These are phyloP conservation scores for Suillus decipiens DNA, from an alignment of 768 basidiomycete genomes.

Conservation along the genomic window DNA sequence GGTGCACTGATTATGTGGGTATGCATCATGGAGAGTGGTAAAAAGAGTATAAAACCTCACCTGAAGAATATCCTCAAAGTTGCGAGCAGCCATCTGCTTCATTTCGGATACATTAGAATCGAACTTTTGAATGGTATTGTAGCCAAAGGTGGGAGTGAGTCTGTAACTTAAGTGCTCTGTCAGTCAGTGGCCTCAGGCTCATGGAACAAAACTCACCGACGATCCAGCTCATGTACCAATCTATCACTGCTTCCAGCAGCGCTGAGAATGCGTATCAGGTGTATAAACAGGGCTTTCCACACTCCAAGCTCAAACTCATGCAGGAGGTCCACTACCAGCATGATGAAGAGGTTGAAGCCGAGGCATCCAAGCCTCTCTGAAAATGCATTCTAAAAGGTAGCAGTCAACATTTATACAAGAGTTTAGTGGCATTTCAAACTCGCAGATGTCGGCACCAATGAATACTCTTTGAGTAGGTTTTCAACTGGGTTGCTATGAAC, in stretches of 20 bases:
- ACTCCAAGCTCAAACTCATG: constrained; percentile 35
- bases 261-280: constrained; percentile 29
- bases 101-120: no score
- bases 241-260: neutral
- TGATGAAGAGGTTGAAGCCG: constrained; percentile 23
- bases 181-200: no score
- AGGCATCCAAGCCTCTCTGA: constrained; percentile 14
- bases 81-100: no score
- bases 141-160: constrained; percentile 28
- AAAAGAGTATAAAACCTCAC: no score
- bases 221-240: constrained; percentile 18
- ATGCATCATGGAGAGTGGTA: no score
- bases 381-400: constrained; percentile 32
- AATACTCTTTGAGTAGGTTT: constrained; percentile 14
- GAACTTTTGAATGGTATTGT: no score
- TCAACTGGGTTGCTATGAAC: constrained; percentile 17
- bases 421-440: neutral
- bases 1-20: constrained; percentile 8
- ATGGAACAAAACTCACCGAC: constrained; percentile 12
- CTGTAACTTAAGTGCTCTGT: constrained; percentile 19
- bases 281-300: constrained; percentile 30
- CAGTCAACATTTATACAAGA: neutral
- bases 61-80: no score
- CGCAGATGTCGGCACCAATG: constrained; percentile 23
- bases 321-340: constrained; percentile 31